Base-by-base conservation (phyloP, 306 rosid species). In the Quercus bicolor region DNA sequence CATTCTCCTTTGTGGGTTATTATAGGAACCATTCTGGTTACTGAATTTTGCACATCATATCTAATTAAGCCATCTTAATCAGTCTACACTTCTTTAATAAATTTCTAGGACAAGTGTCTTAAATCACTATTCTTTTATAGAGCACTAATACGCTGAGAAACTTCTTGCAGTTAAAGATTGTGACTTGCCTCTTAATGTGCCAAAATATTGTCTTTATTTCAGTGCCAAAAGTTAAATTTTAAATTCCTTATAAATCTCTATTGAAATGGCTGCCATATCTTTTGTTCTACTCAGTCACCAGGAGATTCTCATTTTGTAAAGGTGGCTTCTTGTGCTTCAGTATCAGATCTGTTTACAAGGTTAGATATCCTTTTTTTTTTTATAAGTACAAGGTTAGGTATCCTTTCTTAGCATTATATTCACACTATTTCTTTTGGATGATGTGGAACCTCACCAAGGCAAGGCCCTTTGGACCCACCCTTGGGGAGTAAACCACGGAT, bases 301-400 rank as follows among this genome's bases (percentile, higher is more conserved):
- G 54, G 72, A 83, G 84, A 85, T 82, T 93, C 92, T 75, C 84
- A 83, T 77, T 68, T 88, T 85, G 82, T 95, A 85, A 93, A 72
- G 91, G 88, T 90, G 75, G 92, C 93, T 71, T 83, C 96, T n/a
- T 90, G 94, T 73, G 88, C 93, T 81, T 85, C 99, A 5, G 74
- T 91, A 51, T 86, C 93, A 60, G 99, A 91, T 90, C 76, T 93
- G 29, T 79, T 95, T 69, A 69, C 80, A 76, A 95, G 99, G 99
- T 95, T 84, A 24, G 90, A 61, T 81, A 62, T 33, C 62, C 83
- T 20, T 62, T 72, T 71, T 68, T 65, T 55, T 37, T 37, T 37
- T 0, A 2, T 37, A 40, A 40, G 45, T 69, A 61, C 80, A 76
- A 95, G 99, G 98, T 95, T 84, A 26, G 90, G 53, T 81, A 59